Evolutionary conservation across 2,329 filamentous ascomycete genomes (phyloP).

Genomic region (Diplodia scrobiculata): DNA sequence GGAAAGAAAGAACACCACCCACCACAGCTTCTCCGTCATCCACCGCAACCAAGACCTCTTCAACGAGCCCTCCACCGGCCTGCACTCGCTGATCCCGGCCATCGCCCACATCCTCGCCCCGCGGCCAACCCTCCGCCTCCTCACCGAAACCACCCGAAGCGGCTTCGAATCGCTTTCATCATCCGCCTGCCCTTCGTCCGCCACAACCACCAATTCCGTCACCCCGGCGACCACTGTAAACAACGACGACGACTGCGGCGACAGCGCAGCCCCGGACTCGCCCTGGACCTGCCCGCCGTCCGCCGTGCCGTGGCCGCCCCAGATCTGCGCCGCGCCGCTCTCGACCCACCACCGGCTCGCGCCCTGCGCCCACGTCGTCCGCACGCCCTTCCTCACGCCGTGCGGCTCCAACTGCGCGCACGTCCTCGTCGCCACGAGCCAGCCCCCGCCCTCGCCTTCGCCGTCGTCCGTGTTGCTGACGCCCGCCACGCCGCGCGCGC

Average conservation of each 20-base stretch:
- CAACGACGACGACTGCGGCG: not conserved
- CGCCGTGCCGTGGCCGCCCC: slow-evolving; percentile 5
- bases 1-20: not conserved
- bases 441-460: not conserved
- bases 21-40: not conserved
- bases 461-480: not conserved
- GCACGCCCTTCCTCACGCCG: slow-evolving; percentile 13
- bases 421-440: not conserved
- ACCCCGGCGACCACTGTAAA: no score
- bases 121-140: not conserved
- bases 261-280: no score
- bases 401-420: slow-evolving; percentile 18
- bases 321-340: slow-evolving; percentile 15
- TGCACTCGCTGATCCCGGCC: not conserved
- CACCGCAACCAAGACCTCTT: not conserved
- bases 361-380: slow-evolving; percentile 9
- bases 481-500: not conserved
- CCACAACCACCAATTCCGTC: not conserved
- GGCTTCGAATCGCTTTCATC: not conserved
- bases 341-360: slow-evolving; percentile 15
- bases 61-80: not conserved
- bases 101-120: slow-evolving; percentile 5
- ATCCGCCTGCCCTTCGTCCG: not conserved
- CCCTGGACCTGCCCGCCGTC: not conserved
- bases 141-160: not conserved